Conservation (phyloP, 192 early-diverging fungal species). For the Coemansia aciculifera region DNA sequence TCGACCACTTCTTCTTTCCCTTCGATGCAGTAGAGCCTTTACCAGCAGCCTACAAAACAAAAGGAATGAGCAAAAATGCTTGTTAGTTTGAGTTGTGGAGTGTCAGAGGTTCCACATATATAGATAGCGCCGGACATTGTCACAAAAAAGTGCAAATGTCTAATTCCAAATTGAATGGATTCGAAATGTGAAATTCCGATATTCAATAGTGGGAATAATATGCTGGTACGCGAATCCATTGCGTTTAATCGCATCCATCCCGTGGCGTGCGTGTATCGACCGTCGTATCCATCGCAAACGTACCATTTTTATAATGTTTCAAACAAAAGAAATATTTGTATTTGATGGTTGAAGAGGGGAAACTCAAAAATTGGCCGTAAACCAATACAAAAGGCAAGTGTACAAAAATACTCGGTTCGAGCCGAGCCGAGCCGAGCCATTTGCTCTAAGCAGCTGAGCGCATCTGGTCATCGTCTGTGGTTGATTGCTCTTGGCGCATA, state of each 20-base stretch:
- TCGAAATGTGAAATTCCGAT: background rate
- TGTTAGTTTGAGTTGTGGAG: background rate
- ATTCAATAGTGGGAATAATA: background rate
- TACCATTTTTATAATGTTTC: constrained; percentile 18
- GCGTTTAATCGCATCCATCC: constrained; percentile 7
- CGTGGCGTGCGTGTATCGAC: background rate
- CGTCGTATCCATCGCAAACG: background rate
- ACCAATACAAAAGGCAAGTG: background rate
- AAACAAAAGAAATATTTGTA: constrained; percentile 10
- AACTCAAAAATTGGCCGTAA: background rate
- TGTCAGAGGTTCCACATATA: too few relatives aligned
- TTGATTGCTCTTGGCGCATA: constrained; percentile 18
- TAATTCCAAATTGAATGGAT: background rate
- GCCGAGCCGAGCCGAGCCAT: background rate
- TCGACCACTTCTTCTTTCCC: constrained; percentile 97
- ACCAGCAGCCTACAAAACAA: constrained; percentile 34
- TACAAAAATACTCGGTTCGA: background rate
- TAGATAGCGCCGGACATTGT: too few relatives aligned
- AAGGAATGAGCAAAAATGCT: background rate
- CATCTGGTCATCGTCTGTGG: background rate
- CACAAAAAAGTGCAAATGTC: background rate
- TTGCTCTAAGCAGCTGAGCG: constrained; percentile 13
- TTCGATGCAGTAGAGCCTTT: constrained; percentile 38
- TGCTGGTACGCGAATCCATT: background rate
- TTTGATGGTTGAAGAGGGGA: constrained; percentile 2